Conservation (phyloP, 768 basidiomycete species). For the Pulveroboletus sp. region DNA sequence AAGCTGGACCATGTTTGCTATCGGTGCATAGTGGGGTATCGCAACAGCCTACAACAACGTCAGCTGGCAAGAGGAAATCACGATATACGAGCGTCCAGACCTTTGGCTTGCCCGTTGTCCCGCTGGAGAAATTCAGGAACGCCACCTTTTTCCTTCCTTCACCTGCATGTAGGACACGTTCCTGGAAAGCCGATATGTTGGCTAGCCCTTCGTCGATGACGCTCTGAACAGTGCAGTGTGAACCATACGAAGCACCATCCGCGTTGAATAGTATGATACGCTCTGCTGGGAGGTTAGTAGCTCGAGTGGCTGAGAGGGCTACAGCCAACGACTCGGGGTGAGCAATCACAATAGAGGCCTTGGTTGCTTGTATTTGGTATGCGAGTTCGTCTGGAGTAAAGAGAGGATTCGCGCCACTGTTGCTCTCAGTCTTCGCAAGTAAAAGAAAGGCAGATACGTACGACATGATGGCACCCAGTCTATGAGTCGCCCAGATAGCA, state of each 20-base stretch:
- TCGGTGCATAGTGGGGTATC: conserved; percentile 54
- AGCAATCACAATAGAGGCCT: conserved; percentile 44
- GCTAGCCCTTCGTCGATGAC: conserved; percentile 47
- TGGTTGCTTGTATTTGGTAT: conserved; percentile 49
- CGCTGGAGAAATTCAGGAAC: conserved; percentile 53
- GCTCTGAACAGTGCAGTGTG: conserved; percentile 38
- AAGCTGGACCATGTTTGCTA: conserved; percentile 58
- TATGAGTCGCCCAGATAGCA: conserved; percentile 52
- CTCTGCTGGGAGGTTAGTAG: conserved; percentile 38
- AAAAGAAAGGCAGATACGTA: conserved; percentile 29
- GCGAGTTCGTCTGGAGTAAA: conserved; percentile 55
- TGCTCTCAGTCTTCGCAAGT: not conserved
- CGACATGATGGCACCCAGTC: conserved; percentile 55
- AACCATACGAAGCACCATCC: conserved; percentile 4
- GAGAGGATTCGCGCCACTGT: conserved; percentile 59
- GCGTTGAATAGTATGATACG: conserved; percentile 41
- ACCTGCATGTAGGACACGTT: conserved; percentile 47
- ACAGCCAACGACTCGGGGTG: conserved; percentile 42
- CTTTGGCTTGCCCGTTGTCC: conserved; percentile 49
- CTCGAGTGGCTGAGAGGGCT: conserved; percentile 41
- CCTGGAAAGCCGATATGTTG: conserved; percentile 37
- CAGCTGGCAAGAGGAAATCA: not conserved
- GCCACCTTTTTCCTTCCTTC: conserved; percentile 70
- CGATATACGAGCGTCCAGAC: conserved; percentile 26
- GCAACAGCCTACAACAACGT: conserved; percentile 44